Base-by-base conservation (phyloP, 179 eudicot genomes). In the Spinacia oleracea region DNA sequence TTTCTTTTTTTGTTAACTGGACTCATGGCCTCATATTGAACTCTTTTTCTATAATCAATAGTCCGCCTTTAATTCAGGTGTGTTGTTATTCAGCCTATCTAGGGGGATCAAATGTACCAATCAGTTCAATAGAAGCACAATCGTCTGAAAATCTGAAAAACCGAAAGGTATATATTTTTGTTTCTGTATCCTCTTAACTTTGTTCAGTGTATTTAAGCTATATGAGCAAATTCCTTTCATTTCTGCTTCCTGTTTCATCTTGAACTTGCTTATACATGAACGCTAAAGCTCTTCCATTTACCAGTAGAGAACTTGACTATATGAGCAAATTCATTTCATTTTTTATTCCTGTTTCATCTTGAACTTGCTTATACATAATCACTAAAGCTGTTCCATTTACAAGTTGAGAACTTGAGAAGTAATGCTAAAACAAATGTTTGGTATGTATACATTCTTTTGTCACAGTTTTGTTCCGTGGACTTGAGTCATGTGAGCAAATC, bases 141-240 rank as follows among this genome's bases (percentile, higher is more conserved):
- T 68, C 86, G 70, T 71, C 88, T 78, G 94, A 84, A 82, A 72
- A 63, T 71, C 80, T 77, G 59, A 89, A 80, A 83, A 86, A 76
- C 80, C 87, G 78, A 77, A 94, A 89, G 81, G 90, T 80, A 81
- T 80, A 83, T 74, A 69, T 82, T 88, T 38, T 50, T 48, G 23
- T 53, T 15, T 55, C 77, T 77, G 21, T 25, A 45, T 1, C 40
- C 15, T 46, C 74, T 48, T 46, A 46, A 5, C 27, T 20, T 42
- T 73, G 14, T 55, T 62, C 23, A 58, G 71, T 63, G 51, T 50
- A 9, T 48, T 23, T 74, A 59, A 81, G 25, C 21, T 55, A 14
- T n/a, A 35, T 77, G 11, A 68, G 58, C 55, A 21, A 40, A 40
- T 25, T 14, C 27, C 9, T 42, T 66, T 27, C 34, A 46, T 70